Evolutionary conservation across 441 rosid genomes (phyloP), one percentile per base, ranked within the genome.

Genomic region (Adansonia grandidieri): DNA sequence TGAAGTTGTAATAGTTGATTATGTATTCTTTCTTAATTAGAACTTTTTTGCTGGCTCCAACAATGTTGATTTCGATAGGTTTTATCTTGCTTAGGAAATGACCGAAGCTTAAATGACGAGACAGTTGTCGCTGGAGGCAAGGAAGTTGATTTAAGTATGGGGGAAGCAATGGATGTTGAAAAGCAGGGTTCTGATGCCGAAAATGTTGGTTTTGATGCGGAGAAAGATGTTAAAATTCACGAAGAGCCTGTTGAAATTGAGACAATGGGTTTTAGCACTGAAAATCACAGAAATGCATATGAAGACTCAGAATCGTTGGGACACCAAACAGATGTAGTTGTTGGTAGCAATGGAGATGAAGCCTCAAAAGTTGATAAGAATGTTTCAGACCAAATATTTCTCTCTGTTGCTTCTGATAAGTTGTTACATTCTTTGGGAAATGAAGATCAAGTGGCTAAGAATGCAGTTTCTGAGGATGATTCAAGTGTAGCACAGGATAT

Each of bases 1-100:
- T 77, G 82, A 82, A 81, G 81, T 75, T 85, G 86, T 67, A 48
- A 83, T 74, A 69, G 48, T 74, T 73, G 86, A 77, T 81, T 70
- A 63, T 61, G 72, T 73, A 62, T 81, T 82, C 63, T 83, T 78
- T 77, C 85, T 80, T 71, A 79, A 86, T 86, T 81, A 79, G 80
- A 77, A 58, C 77, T 76, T 1, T 4, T 80, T 76, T 78, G 74
- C 47, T 72, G 64, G 82, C 78, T 76, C 76, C 79, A 75, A 77
- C 77, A 80, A 78, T 82, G 74, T 84, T 84, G 87, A 84, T 82
- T 83, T 84, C 73, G 83, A 82, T 80, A 82, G 78, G 77, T 61
- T 67, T 76, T 85, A 74, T 78, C 78, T 81, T 80, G 81, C 83
- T 76, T 87, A 74, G 87, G 84, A 67, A 82, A 83, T 79, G 62